phyloP scores from a whole-genome alignment of 352 stramenopile species.

The Thalassiosira livingstoniorum region DNA sequence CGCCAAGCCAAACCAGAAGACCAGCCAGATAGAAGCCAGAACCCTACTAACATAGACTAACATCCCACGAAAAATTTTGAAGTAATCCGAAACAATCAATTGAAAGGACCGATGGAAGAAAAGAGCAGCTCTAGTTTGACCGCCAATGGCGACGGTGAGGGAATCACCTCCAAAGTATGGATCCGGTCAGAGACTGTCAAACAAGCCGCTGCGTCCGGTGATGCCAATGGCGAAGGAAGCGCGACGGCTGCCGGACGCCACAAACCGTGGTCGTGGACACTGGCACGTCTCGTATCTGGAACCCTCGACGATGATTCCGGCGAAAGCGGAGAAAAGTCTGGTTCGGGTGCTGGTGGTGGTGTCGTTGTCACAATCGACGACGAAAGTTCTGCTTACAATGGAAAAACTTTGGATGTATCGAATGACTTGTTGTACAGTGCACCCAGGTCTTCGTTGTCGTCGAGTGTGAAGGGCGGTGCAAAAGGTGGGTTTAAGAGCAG shows the following conservation, averaged over 20 bases:
- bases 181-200: neutral
- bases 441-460: neutral
- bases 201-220: neutral
- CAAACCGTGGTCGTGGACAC: neutral
- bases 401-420: neutral
- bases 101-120: too few species aligned
- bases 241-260: neutral
- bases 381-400: conserved; percentile 1
- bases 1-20: too few species aligned
- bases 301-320: neutral
- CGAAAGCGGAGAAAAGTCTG: neutral
- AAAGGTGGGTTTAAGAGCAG: neutral
- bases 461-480: neutral
- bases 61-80: too few species aligned
- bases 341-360: too few species aligned
- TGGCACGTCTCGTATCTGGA: neutral
- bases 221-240: neutral
- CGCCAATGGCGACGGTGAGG: too few species aligned
- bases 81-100: too few species aligned
- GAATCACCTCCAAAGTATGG: conserved; percentile 1
- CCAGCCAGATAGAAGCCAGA: too few species aligned
- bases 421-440: neutral
- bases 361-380: neutral
- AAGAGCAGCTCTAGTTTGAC: too few species aligned
- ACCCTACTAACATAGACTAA: too few species aligned